Evolutionary conservation across 768 basidiomycete species (phyloP).

Genomic region (Ramaria rubella): DNA sequence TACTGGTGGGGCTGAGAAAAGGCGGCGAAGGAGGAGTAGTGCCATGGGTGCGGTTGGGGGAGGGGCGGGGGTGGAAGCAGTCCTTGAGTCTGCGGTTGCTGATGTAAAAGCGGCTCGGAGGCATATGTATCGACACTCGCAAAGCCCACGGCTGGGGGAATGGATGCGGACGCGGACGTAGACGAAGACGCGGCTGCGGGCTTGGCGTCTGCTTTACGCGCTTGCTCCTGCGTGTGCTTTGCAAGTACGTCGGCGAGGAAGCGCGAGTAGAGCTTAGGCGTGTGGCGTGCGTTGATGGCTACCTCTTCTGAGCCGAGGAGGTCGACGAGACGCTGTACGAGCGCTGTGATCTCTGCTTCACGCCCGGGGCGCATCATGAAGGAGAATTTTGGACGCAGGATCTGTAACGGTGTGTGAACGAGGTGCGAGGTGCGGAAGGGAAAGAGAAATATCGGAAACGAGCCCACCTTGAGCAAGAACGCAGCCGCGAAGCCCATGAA

Average conservation of each 20-base stretch:
- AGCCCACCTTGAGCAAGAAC: conserved; percentile 50
- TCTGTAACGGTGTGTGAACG: conserved; percentile 30
- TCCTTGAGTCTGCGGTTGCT: neutral
- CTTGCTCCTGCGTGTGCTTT: conserved; percentile 22
- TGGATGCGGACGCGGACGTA: neutral
- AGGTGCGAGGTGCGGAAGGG: neutral
- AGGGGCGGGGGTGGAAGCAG: no score
- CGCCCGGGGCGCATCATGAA: conserved; percentile 53
- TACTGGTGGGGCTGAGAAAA: neutral
- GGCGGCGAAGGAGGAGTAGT: neutral
- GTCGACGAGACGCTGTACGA: conserved; percentile 66
- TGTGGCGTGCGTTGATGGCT: conserved; percentile 77
- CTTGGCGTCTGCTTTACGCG: neutral
- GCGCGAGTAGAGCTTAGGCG: conserved; percentile 71
- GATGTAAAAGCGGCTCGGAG: no score
- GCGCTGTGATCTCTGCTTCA: conserved; percentile 64
- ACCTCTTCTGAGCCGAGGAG: conserved; percentile 64
- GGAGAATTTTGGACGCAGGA: conserved; percentile 71
- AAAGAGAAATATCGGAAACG: neutral
- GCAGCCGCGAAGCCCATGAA: conserved; percentile 51
- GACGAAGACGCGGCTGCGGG: neutral
- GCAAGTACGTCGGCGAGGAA: conserved; percentile 70
- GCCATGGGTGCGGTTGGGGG: neutral
- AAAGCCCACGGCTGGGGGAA: no score
- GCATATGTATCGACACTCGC: no score